Percentiles rank a stretch among this genome's conserved stretches.
Evolutionary conservation across 345 rosid species (phyloP).

Genomic region (Salix dunnii): DNA sequence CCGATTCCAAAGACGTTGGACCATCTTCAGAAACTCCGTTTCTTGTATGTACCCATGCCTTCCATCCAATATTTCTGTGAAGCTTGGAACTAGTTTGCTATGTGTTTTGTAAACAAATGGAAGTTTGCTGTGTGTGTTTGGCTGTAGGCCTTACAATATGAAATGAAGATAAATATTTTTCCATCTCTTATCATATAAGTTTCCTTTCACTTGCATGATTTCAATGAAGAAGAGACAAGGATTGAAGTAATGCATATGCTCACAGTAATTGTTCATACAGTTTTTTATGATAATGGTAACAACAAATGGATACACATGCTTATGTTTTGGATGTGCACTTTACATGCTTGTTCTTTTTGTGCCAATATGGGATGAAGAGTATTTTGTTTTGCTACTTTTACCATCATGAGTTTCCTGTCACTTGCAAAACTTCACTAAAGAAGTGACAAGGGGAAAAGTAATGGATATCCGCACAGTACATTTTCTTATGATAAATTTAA

Average conservation of each 20-base stretch:
- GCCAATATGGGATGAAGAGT: not conserved
- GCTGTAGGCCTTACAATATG: not conserved
- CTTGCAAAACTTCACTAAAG: not conserved
- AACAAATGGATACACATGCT: not conserved
- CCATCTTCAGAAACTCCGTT: conserved; percentile 57
- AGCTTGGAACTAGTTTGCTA: not conserved
- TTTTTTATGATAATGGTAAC: not conserved
- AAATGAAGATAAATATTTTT: not conserved
- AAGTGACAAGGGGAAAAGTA: not conserved
- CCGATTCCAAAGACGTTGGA: conserved; percentile 56
- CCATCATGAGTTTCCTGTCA: not conserved
- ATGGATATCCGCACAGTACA: not conserved
- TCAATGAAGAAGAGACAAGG: not conserved
- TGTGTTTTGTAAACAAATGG: not conserved
- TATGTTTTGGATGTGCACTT: not conserved
- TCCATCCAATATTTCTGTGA: not conserved
- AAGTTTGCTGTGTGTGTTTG: not conserved
- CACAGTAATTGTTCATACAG: not conserved
- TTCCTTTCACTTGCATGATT: not conserved
- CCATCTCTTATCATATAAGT: not conserved
- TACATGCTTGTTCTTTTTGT: not conserved
- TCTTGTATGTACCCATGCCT: conserved; percentile 52
- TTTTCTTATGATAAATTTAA: not conserved
- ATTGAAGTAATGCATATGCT: not conserved
- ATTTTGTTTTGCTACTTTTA: not conserved